phyloP scores from a whole-genome alignment of 2,329 filamentous ascomycete genomes.

The Sclerotinia borealis region DNA sequence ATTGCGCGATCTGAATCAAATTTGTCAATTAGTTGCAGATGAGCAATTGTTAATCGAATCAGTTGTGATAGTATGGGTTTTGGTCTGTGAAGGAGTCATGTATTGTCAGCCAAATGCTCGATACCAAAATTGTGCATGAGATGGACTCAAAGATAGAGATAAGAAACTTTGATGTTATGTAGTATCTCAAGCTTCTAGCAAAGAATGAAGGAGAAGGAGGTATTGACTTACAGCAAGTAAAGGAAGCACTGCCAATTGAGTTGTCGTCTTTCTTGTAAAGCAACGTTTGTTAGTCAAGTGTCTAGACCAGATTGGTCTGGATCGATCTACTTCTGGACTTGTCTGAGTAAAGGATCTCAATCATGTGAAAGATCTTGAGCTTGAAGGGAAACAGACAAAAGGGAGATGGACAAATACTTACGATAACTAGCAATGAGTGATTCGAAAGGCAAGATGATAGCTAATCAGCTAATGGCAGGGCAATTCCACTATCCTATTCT shows the following conservation, averaged over 20 bases:
- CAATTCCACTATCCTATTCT: too few species aligned
- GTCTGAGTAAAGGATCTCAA: neutral
- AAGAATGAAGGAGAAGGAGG: neutral
- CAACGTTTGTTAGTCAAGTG: neutral
- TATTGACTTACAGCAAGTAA: neutral
- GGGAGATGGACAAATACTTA: neutral
- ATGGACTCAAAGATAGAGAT: neutral
- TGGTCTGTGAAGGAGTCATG: neutral
- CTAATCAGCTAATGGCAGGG: neutral
- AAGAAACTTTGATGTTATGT: neutral
- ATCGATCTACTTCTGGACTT: neutral
- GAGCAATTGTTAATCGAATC: neutral
- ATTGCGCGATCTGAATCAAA: neutral
- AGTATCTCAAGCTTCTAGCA: neutral
- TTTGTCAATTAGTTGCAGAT: neutral
- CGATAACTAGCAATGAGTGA: neutral
- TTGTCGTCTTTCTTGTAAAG: neutral
- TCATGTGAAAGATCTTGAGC: too few species aligned
- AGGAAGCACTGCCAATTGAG: neutral
- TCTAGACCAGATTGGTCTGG: too few species aligned
- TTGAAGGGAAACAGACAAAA: neutral
- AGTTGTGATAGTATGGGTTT: neutral
- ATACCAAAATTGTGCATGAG: neutral
- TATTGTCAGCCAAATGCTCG: neutral
- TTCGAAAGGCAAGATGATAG: neutral